These are phyloP conservation scores for Pueraria montana DNA, from an alignment of 306 rosid species.

Conservation along the genomic window DNA sequence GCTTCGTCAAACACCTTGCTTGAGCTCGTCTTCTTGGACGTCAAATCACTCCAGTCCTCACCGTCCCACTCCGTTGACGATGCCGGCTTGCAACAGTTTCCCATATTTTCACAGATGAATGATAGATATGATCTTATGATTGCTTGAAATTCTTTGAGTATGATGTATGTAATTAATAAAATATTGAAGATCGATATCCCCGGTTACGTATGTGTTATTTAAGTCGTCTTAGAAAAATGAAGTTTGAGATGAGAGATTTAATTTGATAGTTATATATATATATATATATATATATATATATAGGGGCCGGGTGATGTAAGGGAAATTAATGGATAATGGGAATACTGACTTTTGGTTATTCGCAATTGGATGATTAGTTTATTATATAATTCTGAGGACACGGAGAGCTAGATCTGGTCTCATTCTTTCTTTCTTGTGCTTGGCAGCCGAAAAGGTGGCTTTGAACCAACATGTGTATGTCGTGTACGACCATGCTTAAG, in stretches of 20 bases:
- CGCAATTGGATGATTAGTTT: background rate
- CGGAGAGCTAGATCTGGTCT: background rate
- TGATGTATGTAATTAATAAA: background rate
- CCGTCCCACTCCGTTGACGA: conserved; percentile 57
- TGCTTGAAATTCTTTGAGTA: background rate
- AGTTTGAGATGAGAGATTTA: too few relatives aligned
- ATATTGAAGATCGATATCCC: background rate
- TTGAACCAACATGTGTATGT: background rate
- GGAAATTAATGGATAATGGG: background rate
- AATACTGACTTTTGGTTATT: background rate
- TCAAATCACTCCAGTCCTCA: conserved; percentile 57
- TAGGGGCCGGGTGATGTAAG: conserved; percentile 1
- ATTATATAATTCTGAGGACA: background rate
- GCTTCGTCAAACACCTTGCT: conserved; percentile 46
- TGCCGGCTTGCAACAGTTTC: conserved; percentile 56
- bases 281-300: too few relatives aligned
- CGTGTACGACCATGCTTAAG: background rate
- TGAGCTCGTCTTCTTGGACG: background rate
- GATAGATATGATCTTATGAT: background rate
- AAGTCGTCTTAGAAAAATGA: too few relatives aligned
- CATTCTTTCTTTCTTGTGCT: background rate
- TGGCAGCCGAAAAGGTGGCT: conserved; percentile 1
- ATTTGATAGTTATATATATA: background rate
- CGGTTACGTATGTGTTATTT: too few relatives aligned
- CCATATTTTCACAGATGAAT: conserved; percentile 39